These are phyloP conservation scores for Willaertia magna DNA, from an alignment of 208 protist genomes.

Conservation along the genomic window DNA sequence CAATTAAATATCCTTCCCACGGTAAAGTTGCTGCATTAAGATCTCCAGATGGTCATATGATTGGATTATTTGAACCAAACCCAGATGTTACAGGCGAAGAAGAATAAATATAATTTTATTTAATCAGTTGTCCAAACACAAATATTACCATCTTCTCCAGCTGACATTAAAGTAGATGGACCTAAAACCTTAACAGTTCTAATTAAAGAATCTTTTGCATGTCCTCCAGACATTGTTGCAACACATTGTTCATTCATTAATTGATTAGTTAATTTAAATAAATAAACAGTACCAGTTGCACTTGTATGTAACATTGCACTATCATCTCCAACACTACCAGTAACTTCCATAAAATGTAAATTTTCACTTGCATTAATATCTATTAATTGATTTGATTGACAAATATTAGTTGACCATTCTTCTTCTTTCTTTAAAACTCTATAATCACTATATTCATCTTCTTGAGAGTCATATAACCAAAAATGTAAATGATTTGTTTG, in stretches of 20 bases:
- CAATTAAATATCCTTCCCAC: constrained; percentile 2
- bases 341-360: neutral
- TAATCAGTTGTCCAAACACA: neutral
- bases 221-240: neutral
- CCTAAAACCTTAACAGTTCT: neutral
- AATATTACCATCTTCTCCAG: neutral
- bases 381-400: neutral
- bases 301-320: neutral
- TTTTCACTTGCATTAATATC: neutral
- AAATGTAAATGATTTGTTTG: neutral
- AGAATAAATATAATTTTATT: too few species aligned
- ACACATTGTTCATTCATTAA: neutral
- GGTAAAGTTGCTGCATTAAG: constrained; percentile 6
- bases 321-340: neutral
- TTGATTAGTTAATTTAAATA: neutral
- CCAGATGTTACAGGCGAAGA: too few species aligned
- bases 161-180: neutral
- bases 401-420: neutral
- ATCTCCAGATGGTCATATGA: constrained; percentile 9
- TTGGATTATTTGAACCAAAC: constrained; percentile 14
- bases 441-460: neutral
- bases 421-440: neutral
- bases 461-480: neutral
- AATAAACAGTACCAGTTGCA: neutral
- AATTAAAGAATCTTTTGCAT: neutral